Evolutionary conservation across 2,329 filamentous ascomycete genomes (phyloP).

Genomic region (Exophiala calicioides): DNA sequence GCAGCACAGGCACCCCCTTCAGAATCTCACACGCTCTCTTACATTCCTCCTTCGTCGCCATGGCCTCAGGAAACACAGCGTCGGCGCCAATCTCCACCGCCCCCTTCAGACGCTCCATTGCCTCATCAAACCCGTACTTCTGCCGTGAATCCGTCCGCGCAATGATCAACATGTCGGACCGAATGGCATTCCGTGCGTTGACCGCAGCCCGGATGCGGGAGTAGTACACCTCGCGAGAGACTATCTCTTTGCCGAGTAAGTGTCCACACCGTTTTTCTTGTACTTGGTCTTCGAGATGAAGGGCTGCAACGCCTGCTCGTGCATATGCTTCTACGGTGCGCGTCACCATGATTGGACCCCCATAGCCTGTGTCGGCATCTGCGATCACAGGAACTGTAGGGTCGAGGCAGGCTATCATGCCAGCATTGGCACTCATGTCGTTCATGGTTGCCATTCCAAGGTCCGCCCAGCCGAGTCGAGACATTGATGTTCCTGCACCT

Average conservation of each 20-base stretch:
- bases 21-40: conserved; percentile 38
- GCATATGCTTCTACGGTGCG: conserved; percentile 54
- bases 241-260: conserved; percentile 42
- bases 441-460: conserved; percentile 53
- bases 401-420: conserved; percentile 56
- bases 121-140: conserved; percentile 42
- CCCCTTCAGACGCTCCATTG: conserved; percentile 38
- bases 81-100: conserved; percentile 44
- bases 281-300: conserved; percentile 58
- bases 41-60: conserved; percentile 41
- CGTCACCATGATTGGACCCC: conserved; percentile 52
- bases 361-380: conserved; percentile 57
- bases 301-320: conserved; percentile 55
- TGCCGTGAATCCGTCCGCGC: conserved; percentile 44
- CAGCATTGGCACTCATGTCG: conserved; percentile 56
- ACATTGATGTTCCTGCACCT: conserved; percentile 47
- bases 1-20: conserved; percentile 41
- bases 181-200: conserved; percentile 39
- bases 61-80: conserved; percentile 44
- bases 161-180: conserved; percentile 46
- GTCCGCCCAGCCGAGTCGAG: conserved; percentile 52
- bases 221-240: conserved; percentile 37
- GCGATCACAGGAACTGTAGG: conserved; percentile 54
- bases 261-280: conserved; percentile 38
- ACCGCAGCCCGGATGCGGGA: conserved; percentile 42